phyloP scores from a whole-genome alignment of 805 yeast species.

The Kuraishia ogatae region DNA sequence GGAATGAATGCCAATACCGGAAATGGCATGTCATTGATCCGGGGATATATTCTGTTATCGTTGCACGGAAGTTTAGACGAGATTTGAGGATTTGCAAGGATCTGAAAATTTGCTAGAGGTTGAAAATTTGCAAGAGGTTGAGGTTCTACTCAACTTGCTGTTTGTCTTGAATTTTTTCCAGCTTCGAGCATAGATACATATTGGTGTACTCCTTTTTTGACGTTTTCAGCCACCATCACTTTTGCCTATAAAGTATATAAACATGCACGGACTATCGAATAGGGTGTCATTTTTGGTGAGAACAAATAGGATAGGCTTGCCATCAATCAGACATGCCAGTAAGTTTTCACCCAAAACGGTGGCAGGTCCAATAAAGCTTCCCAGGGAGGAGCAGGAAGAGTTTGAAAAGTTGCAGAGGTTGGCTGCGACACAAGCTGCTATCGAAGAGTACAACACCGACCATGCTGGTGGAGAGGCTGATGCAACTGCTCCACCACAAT shows the following conservation, averaged over 20 bases:
- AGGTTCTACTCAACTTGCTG: no score
- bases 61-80: no score
- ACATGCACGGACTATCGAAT: not conserved
- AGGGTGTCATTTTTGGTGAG: not conserved
- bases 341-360: slow-evolving; percentile 8
- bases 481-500: slow-evolving; percentile 12
- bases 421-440: slow-evolving; percentile 72
- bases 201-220: no score
- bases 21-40: no score
- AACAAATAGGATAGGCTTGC: not conserved
- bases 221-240: not conserved
- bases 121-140: no score
- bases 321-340: not conserved
- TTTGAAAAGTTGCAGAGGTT: slow-evolving; percentile 78
- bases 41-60: no score
- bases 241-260: no score
- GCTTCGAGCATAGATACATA: no score
- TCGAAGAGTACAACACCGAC: slow-evolving; percentile 57
- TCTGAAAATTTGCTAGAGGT: no score
- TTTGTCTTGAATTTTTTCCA: no score
- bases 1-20: no score
- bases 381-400: slow-evolving; percentile 79
- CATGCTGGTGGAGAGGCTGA: slow-evolving; percentile 6
- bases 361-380: slow-evolving; percentile 63
- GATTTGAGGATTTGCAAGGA: no score